These are phyloP conservation scores for Neurospora africana DNA, from an alignment of 495 filamentous ascomycete species.

Conservation along the genomic window DNA sequence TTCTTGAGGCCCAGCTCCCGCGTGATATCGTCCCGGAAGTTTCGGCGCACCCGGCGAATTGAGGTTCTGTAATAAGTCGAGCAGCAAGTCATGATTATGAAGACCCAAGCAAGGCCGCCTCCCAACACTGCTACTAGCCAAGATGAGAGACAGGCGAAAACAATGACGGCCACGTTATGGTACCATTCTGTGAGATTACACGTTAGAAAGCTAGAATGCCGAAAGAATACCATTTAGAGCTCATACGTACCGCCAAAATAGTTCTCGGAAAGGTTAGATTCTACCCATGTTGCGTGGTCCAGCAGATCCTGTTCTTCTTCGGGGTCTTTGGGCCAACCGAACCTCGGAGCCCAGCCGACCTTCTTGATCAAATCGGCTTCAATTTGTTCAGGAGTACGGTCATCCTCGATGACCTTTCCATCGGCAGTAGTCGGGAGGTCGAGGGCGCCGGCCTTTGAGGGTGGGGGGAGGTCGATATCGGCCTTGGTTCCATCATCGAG, in stretches of 20 bases:
- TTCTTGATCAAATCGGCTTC: slow-evolving; percentile 50
- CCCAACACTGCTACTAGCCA: slow-evolving; percentile 85
- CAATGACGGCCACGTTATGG: slow-evolving; percentile 84
- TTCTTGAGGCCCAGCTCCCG: slow-evolving; percentile 86
- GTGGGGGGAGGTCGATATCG: slow-evolving; percentile 67
- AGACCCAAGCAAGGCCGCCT: slow-evolving; percentile 85
- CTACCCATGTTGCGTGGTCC: slow-evolving; percentile 82
- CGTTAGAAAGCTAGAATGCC: background rate
- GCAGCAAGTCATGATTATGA: slow-evolving; percentile 83
- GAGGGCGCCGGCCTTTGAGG: slow-evolving; percentile 56
- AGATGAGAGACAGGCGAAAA: slow-evolving; percentile 82
- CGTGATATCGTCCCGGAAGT: slow-evolving; percentile 88
- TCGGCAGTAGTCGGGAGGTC: slow-evolving; percentile 30
- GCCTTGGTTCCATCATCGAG: slow-evolving; percentile 58
- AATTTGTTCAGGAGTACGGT: slow-evolving; percentile 45
- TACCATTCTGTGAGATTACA: slow-evolving; percentile 75
- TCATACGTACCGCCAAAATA: slow-evolving; percentile 69
- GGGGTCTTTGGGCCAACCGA: slow-evolving; percentile 49
- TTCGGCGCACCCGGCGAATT: slow-evolving; percentile 81
- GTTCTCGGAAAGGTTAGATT: slow-evolving; percentile 73
- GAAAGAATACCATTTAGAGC: background rate
- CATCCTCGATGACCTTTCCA: slow-evolving; percentile 35
- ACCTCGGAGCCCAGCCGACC: slow-evolving; percentile 82
- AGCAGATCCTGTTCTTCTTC: slow-evolving; percentile 55
- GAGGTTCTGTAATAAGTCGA: slow-evolving; percentile 96